Evolutionary conservation across 148 eudicot genomes (phyloP).

Genomic region (Nepenthes mirabilis): DNA sequence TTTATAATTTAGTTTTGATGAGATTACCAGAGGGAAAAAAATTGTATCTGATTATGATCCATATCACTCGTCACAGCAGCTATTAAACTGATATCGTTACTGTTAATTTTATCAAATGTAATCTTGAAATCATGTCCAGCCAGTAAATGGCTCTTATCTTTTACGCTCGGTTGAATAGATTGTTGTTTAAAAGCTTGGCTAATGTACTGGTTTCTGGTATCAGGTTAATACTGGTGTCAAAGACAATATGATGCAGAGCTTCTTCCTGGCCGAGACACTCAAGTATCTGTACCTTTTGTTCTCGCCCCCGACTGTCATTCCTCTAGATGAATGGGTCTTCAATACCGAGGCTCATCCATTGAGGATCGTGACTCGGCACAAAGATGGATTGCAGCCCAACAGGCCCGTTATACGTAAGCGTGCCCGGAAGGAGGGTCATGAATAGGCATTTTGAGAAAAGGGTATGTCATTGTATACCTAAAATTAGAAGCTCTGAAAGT

Average conservation of each 20-base stretch:
- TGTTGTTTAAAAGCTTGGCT: not conserved
- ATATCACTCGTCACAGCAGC: too few relatives aligned
- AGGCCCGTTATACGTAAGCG: constrained; percentile 36
- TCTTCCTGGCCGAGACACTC: constrained; percentile 13
- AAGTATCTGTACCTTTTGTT: constrained; percentile 13
- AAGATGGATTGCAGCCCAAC: constrained; percentile 16
- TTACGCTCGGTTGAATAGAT: not conserved
- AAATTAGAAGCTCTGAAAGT: too few relatives aligned
- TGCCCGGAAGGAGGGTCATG: constrained; percentile 62
- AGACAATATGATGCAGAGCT: constrained; percentile 15
- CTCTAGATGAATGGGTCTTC: constrained; percentile 13
- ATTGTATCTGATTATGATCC: too few relatives aligned
- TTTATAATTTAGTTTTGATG: too few relatives aligned
- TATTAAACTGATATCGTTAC: too few relatives aligned
- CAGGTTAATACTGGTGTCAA: constrained; percentile 12
- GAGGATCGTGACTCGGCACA: constrained; percentile 30
- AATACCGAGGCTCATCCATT: constrained; percentile 17
- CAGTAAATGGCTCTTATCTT: not conserved
- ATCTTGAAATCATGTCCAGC: too few relatives aligned
- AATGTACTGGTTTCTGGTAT: not conserved
- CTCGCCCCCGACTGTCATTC: constrained; percentile 8
- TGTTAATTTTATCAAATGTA: too few relatives aligned
- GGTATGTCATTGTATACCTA: too few relatives aligned
- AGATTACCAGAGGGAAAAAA: too few relatives aligned
- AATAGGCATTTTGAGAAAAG: not conserved